Percentiles rank a stretch among this genome's conserved stretches.
phyloP scores from a whole-genome alignment of 352 stramenopile species.

The Phytophthora agathidicida region DNA sequence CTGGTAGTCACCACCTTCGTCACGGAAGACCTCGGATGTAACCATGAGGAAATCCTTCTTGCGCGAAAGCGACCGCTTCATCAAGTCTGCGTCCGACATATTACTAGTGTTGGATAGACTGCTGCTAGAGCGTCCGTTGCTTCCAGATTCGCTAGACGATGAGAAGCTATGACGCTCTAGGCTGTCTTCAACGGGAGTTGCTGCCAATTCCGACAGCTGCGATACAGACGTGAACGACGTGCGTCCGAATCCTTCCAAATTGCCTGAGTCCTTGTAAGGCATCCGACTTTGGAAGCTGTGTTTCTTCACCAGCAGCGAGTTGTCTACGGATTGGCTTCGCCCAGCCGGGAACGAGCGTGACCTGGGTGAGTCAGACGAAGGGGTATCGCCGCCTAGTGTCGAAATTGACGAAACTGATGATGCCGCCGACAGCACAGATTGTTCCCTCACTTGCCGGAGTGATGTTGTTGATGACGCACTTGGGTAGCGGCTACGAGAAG shows the following conservation, averaged over 20 bases:
- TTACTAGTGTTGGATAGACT: constrained; percentile 30
- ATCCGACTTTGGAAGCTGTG: constrained; percentile 49
- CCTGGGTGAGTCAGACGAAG: constrained; percentile 36
- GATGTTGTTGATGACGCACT: constrained; percentile 50
- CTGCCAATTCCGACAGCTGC: constrained; percentile 57
- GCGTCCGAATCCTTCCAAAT: constrained; percentile 61
- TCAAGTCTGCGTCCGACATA: constrained; percentile 76
- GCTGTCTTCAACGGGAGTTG: constrained; percentile 29
- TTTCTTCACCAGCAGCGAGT: constrained; percentile 51
- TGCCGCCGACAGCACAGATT: constrained; percentile 42
- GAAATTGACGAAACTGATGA: constrained; percentile 51
- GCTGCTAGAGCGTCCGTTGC: constrained; percentile 22
- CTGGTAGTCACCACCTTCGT: constrained; percentile 86
- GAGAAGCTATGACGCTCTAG: constrained; percentile 53
- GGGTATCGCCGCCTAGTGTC: constrained; percentile 28
- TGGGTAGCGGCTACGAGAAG: constrained; percentile 55
- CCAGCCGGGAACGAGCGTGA: constrained; percentile 31
- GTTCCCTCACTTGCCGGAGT: constrained; percentile 40
- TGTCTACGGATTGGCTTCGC: constrained; percentile 58
- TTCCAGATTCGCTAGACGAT: constrained; percentile 50
- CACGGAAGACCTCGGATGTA: constrained; percentile 88
- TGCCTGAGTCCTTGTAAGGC: constrained; percentile 51
- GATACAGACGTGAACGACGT: constrained; percentile 83
- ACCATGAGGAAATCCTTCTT: constrained; percentile 93
- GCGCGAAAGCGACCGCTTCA: constrained; percentile 84